These are phyloP conservation scores for Cystofilobasidium capitatum DNA, from an alignment of 768 basidiomycete species.

Conservation along the genomic window DNA sequence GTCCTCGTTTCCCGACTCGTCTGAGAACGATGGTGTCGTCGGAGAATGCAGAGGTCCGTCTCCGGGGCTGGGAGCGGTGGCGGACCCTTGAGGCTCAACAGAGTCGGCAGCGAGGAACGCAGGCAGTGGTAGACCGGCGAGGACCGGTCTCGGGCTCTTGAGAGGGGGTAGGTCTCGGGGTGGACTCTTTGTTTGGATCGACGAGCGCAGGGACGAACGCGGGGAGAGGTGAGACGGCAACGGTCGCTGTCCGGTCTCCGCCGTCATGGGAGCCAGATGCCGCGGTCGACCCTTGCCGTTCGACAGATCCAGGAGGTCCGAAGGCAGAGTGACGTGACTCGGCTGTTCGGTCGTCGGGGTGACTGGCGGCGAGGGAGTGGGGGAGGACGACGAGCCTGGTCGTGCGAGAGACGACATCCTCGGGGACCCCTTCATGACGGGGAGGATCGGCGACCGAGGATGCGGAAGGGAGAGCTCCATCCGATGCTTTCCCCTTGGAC, in stretches of 20 bases:
- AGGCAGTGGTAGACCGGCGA: conserved; percentile 2
- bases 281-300: background rate
- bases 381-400: background rate
- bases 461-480: background rate
- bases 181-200: no score
- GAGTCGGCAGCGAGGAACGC: background rate
- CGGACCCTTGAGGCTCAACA: no score
- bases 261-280: background rate
- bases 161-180: background rate
- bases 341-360: background rate
- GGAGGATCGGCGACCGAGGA: no score
- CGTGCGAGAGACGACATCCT: no score
- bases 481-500: background rate
- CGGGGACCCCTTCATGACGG: no score
- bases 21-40: no score
- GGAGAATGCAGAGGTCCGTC: no score
- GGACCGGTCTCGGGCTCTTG: conserved; percentile 18
- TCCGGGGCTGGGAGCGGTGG: no score
- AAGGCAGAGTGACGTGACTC: background rate
- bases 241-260: background rate
- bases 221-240: background rate
- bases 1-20: no score
- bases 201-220: background rate
- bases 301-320: background rate
- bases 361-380: background rate